Evolutionary conservation across 345 rosid species (phyloP).

Genomic region (Arabis hirsuta): DNA sequence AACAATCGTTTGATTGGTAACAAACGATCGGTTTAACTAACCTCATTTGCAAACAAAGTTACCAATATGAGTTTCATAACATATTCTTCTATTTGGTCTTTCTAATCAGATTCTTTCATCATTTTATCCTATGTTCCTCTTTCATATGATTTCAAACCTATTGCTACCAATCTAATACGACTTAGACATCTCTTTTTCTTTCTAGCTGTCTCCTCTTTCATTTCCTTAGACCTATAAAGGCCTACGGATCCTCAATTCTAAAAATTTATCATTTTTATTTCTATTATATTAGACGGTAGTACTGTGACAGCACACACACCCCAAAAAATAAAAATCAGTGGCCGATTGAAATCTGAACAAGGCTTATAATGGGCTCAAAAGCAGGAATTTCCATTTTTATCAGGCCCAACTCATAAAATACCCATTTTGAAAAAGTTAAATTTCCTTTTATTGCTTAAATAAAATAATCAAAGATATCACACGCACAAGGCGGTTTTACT

Average conservation of each 20-base stretch:
- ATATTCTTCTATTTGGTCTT: not conserved
- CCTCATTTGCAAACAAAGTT: too few relatives aligned
- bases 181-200: slow-evolving; percentile 35
- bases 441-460: not conserved
- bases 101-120: slow-evolving; percentile 1
- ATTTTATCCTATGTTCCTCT: not conserved
- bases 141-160: slow-evolving; percentile 33
- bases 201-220: slow-evolving; percentile 39
- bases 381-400: not conserved
- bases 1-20: too few relatives aligned
- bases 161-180: slow-evolving; percentile 11
- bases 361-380: slow-evolving; percentile 9
- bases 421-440: not conserved
- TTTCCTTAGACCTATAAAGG: slow-evolving; percentile 24
- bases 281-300: not conserved
- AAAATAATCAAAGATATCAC: slow-evolving; percentile 1
- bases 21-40: too few relatives aligned
- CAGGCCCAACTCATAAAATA: slow-evolving; percentile 17
- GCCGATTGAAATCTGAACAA: not conserved
- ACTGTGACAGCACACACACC: not conserved
- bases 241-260: slow-evolving; percentile 4
- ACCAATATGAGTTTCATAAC: too few relatives aligned
- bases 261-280: not conserved
- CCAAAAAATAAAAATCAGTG: not conserved
- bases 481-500: slow-evolving; percentile 26